Evolutionary conservation across 2,329 filamentous ascomycete genomes (phyloP), one percentile per base, ranked within the genome.

Genomic region (Arachnopeziza araneosa): DNA sequence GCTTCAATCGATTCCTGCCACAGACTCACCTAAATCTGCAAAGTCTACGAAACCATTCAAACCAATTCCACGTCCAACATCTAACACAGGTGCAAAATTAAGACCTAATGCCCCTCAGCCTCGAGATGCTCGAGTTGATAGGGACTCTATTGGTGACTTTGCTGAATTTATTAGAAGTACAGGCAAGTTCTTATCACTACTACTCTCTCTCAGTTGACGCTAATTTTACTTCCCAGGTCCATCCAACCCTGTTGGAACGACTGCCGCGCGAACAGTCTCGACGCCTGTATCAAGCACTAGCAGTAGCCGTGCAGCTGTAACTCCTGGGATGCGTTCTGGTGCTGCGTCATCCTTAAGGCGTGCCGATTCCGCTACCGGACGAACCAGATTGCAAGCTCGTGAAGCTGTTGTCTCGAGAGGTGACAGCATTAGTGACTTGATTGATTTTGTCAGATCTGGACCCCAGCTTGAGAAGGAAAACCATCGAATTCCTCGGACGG

Each of bases 361-460:
- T 24, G 54, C 68, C 21, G 64, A 66, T n/a, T 72, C 71, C 10
- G 66, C 70, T 10, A 75, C 75, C 57, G 79, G 72, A 62, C 78
- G 81, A 60, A 78, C 77, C 53, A 84, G 83, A 61, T 80, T 89
- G 54, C 83, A 89, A 73, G 86, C 93, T 60, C 88, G 91, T 54
- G 87, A 91, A 63, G 84, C 90, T 48, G 79, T 81, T 50, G 81
- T 85, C 19, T 81, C 86, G 55, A 78, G 77, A 60, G 80, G 79
- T 56, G 84, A 85, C 55, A 87, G 87, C 65, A 96, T 87, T 59
- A 89, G 90, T 14, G 95, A 97, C 62, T 78, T 99, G 60, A 96
- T 97, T 66, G 93, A 98, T 72, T 98, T 99, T 73, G 96, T 99
- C 65, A 87, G 93, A 52, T 87, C 91, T 71, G 93, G 93, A 2